Base-by-base conservation (phyloP, 164 flowering plant genomes). In the Piper longum region DNA sequence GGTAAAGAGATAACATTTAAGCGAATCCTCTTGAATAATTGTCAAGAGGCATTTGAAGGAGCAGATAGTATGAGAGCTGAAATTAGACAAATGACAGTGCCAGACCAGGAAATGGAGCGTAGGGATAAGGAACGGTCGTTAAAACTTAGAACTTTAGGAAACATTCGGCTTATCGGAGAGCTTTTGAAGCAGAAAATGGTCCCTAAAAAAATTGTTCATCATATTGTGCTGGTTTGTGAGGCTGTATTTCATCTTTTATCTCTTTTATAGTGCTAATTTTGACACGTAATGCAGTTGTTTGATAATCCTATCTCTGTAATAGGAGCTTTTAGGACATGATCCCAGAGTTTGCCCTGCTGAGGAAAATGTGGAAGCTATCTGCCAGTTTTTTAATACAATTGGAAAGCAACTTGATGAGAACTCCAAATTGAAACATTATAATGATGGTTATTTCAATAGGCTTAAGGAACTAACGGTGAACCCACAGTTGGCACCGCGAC, bases 31-130 rank as follows among this genome's bases (percentile, higher is more conserved):
- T 67, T 95, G 72, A 86, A 91, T 77, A 89, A 62, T 66, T 95
- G 96, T 73, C 99, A 90, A 70, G 95, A 86, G 78, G 97, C 91
- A n/a, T 93, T 90, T 75, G 96, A 93, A 81, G 93, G 96, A 67
- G 82, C 95, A 60, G 91, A 81, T 67, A 82, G 87, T 41, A 63
- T 86, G 63, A 83, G 95, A 74, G 80, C 76, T 67, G 97, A 95
- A 76, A 61, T 81, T 3, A 77, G 87, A 72, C 95, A 84, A 76
- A 78, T 95, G 97, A 85, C 81, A 74, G 80, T 82, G 54, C 90
- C 93, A 57, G 95, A 87, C n/a, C 96, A 87, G 75, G 97, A 88
- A 70, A 13, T 62, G 62, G 97, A 87, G 73, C 88, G 96, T 0
- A 82, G 79, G 62, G 97, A 91, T 61, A 91, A 91, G 68, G 99